Evolutionary conservation across 2,329 filamentous ascomycete genomes (phyloP), one percentile per base, ranked within the genome.

Genomic region (Xylariaceae sp.): DNA sequence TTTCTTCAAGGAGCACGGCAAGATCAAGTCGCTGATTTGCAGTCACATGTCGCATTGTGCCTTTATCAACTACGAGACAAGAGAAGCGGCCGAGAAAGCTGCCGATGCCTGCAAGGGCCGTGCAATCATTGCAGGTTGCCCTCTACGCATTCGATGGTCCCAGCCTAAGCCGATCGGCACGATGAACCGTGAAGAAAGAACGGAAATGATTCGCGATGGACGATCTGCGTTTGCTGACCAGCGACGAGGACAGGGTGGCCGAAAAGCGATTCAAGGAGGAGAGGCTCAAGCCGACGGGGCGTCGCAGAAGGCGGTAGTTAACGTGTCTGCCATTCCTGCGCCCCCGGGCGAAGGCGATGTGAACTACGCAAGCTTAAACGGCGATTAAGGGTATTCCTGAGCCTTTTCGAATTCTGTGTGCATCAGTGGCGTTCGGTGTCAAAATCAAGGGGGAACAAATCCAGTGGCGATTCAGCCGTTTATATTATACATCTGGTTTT

Each of bases 1-100:
- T 2, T 94, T 95, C 74, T 99, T 99, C 78, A 86, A 90, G 62
- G 83, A 84, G 15, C 92, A 92, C 68, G 94, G 94, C 64, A 90
- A 93, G 70, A 87, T 99, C 61, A 90, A 94, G 68, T 97, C 92
- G 30, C 78, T 99, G 13, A 88, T 99, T 44, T 97, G 94, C 75
- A 97, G 92, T 5, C 94, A 99, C 76, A 92, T 96, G 78, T 93
- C 93, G 13, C 94, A 97, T 71, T 97, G 92, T 73, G 94, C 94
- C 1, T 99, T 97, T 71, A 81, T 99, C 76, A 99, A 99, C 76
- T 99, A 91, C 73, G 86, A 92, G 67, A 90, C 88, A 2, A 84
- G 94, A 59, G 86, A 90, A 62, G 88, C 84, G 0, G 94, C 95
- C 0, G 94, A 99, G 75, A 86, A 83, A 60, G 95, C 95, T 0